These are phyloP conservation scores for Melampsora larici-populina DNA, from an alignment of 1,284 basidiomycete genomes.

Conservation along the genomic window DNA sequence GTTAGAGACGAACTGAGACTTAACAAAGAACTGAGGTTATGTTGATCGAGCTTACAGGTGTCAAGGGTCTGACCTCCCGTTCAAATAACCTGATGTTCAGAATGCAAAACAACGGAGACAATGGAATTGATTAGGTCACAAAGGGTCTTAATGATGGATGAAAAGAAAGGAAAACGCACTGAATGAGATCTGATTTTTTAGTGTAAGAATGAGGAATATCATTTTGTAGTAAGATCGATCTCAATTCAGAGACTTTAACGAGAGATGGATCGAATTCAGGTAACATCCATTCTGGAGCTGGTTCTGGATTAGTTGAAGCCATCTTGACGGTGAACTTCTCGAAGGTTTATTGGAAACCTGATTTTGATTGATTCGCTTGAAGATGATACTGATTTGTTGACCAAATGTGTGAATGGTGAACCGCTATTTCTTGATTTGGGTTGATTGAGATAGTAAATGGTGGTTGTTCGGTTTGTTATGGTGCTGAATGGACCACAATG, in stretches of 20 bases:
- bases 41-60: slow-evolving; percentile 46
- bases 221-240: slow-evolving; percentile 77
- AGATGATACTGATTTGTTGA: too few relatives aligned
- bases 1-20: slow-evolving; percentile 44
- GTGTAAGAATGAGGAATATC: slow-evolving; percentile 70
- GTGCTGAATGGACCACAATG: too few relatives aligned
- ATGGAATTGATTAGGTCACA: slow-evolving; percentile 48
- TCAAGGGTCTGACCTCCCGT: slow-evolving; percentile 50
- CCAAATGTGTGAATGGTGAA: too few relatives aligned
- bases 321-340: too few relatives aligned
- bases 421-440: too few relatives aligned
- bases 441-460: too few relatives aligned
- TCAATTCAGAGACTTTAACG: slow-evolving; percentile 75
- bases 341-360: too few relatives aligned
- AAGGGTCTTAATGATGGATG: slow-evolving; percentile 38
- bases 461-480: too few relatives aligned
- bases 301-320: slow-evolving; percentile 18
- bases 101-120: neutral
- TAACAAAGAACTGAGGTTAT: neutral
- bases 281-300: slow-evolving; percentile 65
- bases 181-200: slow-evolving; percentile 75
- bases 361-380: too few relatives aligned
- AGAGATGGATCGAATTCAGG: slow-evolving; percentile 74
- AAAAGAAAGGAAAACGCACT: slow-evolving; percentile 53
- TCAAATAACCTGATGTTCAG: slow-evolving; percentile 18